phyloP scores from a whole-genome alignment of 1,284 basidiomycete genomes.

The Ceratobasidium theobromae region DNA sequence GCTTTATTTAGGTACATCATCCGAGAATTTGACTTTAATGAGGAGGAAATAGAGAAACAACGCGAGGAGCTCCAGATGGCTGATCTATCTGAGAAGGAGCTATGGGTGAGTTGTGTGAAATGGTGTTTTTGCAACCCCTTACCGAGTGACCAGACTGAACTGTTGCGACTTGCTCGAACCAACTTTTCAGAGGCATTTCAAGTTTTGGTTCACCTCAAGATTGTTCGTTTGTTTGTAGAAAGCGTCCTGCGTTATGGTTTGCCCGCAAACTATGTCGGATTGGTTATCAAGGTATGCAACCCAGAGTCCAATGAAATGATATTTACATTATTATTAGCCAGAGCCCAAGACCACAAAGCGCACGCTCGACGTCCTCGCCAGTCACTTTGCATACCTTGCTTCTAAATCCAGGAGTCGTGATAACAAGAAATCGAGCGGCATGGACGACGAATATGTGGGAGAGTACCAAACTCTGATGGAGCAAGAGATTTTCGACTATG shows the following conservation, averaged over 20 bases:
- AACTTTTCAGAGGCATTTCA: constrained; percentile 99
- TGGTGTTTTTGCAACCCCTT: not conserved
- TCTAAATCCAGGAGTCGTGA: constrained; percentile 59
- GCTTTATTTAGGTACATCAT: constrained; percentile 69
- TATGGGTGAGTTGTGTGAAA: constrained; percentile 73
- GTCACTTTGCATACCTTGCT: constrained; percentile 79
- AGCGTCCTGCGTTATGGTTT: constrained; percentile 95
- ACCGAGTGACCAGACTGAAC: constrained; percentile 68
- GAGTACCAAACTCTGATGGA: constrained; percentile 91
- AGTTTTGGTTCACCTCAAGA: constrained; percentile 90
- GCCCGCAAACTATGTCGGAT: constrained; percentile 86
- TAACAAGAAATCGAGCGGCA: constrained; percentile 47
- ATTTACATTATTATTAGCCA: constrained; percentile 55
- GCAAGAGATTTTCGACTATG: constrained; percentile 92
- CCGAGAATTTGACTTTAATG: constrained; percentile 92
- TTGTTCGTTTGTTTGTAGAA: constrained; percentile 90
- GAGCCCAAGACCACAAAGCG: constrained; percentile 85
- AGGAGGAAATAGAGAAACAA: constrained; percentile 81
- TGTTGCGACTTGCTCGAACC: constrained; percentile 88
- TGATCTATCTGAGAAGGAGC: constrained; percentile 89
- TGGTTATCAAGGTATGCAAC: constrained; percentile 74
- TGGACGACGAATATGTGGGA: constrained; percentile 68
- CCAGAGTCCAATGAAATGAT: not conserved
- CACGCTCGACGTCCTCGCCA: constrained; percentile 70
- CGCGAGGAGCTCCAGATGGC: constrained; percentile 78